phyloP scores from a whole-genome alignment of 805 yeast species.

The Kodamaea jinghongensis region DNA sequence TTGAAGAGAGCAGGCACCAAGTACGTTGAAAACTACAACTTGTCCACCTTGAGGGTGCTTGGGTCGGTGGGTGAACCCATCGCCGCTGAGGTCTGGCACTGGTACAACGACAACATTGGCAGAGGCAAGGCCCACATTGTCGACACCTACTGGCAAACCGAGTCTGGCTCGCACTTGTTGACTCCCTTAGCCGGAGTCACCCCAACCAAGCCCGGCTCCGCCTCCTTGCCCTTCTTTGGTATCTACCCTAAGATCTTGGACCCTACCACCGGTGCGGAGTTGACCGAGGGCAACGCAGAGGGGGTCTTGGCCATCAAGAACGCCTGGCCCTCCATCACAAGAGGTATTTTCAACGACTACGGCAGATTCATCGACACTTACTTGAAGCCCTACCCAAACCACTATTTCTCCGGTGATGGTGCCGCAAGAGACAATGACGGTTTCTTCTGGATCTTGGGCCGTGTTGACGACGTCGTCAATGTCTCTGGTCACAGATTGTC shows the following conservation, averaged over 20 bases:
- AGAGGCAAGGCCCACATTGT: slow-evolving; percentile 83
- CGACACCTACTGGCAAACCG: slow-evolving; percentile 99
- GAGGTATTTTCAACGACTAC: slow-evolving; percentile 91
- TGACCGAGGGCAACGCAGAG: slow-evolving; percentile 85
- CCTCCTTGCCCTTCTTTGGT: slow-evolving; percentile 95
- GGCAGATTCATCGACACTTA: slow-evolving; percentile 86
- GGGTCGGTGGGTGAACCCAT: slow-evolving; percentile 99
- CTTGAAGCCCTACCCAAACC: slow-evolving; percentile 87
- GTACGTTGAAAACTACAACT: slow-evolving; percentile 75
- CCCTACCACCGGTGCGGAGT: slow-evolving; percentile 85
- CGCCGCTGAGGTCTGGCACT: slow-evolving; percentile 97
- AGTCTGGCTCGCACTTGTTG: slow-evolving; percentile 92
- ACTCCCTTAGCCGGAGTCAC: slow-evolving; percentile 94
- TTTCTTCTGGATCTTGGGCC: slow-evolving; percentile 95
- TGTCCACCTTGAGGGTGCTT: slow-evolving; percentile 81
- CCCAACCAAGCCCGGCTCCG: slow-evolving; percentile 96
- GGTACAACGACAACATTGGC: slow-evolving; percentile 94
- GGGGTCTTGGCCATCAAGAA: slow-evolving; percentile 90
- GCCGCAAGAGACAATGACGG: slow-evolving; percentile 97
- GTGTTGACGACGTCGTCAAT: slow-evolving; percentile 98
- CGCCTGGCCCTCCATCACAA: slow-evolving; percentile 99
- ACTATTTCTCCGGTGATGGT: slow-evolving; percentile 97
- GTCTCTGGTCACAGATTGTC: slow-evolving; percentile 97
- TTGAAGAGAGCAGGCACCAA: slow-evolving; percentile 86
- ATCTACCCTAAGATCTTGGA: slow-evolving; percentile 87